phyloP scores from a whole-genome alignment of 2,329 filamentous ascomycete species.

The Pleomassaria siparia region DNA sequence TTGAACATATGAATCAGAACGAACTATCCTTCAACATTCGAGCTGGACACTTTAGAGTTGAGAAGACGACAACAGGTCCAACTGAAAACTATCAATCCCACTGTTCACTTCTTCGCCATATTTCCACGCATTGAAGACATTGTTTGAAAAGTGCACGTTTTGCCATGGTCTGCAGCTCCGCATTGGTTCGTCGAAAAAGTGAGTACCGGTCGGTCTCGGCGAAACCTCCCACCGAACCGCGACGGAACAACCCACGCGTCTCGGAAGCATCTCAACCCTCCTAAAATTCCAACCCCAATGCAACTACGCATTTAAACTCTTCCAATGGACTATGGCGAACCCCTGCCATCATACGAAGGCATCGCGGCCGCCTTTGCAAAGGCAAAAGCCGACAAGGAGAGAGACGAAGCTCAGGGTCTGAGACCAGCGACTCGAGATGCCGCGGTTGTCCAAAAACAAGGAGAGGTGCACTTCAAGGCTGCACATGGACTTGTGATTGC shows the following conservation, averaged over 20 bases:
- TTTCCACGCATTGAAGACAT: too few relatives aligned
- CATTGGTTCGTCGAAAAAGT: too few relatives aligned
- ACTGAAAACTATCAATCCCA: too few relatives aligned
- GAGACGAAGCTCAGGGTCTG: constrained; percentile 32
- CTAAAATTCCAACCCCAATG: constrained; percentile 18
- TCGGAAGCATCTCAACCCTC: neutral
- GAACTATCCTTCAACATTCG: too few relatives aligned
- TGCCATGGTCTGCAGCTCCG: too few relatives aligned
- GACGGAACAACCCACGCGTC: constrained; percentile 9
- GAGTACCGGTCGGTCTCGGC: constrained; percentile 14
- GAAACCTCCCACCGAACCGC: constrained; percentile 17
- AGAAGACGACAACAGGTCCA: too few relatives aligned
- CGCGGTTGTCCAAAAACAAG: constrained; percentile 42
- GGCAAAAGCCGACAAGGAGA: constrained; percentile 37
- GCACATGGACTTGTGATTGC: constrained; percentile 56
- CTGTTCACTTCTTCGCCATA: too few relatives aligned
- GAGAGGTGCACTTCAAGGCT: constrained; percentile 55
- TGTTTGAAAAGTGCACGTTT: too few relatives aligned
- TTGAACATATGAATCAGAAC: too few relatives aligned
- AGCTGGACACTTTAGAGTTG: too few relatives aligned
- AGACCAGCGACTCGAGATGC: constrained; percentile 28
- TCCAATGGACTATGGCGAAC: constrained; percentile 42
- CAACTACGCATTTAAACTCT: constrained; percentile 4
- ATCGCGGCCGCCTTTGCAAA: constrained; percentile 40
- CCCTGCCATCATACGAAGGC: constrained; percentile 41